Conservation (phyloP, 225 moss, liverwort and hornwort genomes). For the Lunularia cruciata region DNA sequence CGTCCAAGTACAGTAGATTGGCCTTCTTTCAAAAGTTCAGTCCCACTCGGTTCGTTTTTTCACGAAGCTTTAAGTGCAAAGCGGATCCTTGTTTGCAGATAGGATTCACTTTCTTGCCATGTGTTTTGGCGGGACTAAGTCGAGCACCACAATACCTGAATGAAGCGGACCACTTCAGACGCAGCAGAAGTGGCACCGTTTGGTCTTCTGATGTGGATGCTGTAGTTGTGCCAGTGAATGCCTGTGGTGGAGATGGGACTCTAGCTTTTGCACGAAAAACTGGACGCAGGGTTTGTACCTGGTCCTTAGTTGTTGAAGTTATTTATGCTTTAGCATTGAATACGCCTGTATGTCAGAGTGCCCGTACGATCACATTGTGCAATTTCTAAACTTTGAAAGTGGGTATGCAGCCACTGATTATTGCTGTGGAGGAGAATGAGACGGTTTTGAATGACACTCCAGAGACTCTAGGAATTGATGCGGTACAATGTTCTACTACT, state of each 20-base stretch:
- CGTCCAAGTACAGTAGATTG: too few relatives aligned
- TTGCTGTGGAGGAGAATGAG: conserved; percentile 89
- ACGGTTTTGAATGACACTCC: conserved; percentile 83
- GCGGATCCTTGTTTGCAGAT: conserved; percentile 51
- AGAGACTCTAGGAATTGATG: conserved; percentile 64
- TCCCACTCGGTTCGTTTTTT: neutral
- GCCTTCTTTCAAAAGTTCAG: too few relatives aligned
- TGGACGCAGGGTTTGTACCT: conserved; percentile 57
- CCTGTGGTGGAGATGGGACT: conserved; percentile 82
- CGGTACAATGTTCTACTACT: conserved; percentile 61
- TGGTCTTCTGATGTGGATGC: conserved; percentile 89
- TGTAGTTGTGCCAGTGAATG: conserved; percentile 80
- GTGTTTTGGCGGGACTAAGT: conserved; percentile 82
- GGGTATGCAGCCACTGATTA: conserved; percentile 63
- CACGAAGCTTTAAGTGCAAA: neutral
- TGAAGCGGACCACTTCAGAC: conserved; percentile 34
- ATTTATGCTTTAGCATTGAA: neutral
- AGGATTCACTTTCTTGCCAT: conserved; percentile 86
- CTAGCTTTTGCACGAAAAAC: conserved; percentile 62
- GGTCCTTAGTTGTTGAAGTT: neutral
- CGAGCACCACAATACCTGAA: conserved; percentile 79
- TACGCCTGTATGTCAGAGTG: too few relatives aligned
- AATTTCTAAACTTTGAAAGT: neutral
- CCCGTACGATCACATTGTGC: too few relatives aligned
- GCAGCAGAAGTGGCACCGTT: conserved; percentile 45